Evolutionary conservation across 495 filamentous ascomycete species (phyloP).

Genomic region (Trichoderma orchidacearum): DNA sequence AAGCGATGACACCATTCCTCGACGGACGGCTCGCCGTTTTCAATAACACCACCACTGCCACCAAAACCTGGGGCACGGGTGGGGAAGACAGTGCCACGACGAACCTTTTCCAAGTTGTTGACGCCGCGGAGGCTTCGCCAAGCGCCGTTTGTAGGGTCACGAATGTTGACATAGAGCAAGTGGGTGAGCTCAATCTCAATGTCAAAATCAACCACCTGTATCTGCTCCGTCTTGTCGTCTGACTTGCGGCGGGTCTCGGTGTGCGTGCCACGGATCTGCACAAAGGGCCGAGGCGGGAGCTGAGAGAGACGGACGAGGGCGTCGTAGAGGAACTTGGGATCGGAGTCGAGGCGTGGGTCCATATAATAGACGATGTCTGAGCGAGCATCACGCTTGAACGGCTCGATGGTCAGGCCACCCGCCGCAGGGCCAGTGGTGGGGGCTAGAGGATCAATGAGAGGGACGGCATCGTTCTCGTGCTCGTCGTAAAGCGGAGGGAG

Average conservation of each 20-base stretch:
- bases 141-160: constrained; percentile 8
- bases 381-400: constrained; percentile 11
- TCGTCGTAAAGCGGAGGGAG: constrained; percentile 23
- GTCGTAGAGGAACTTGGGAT: constrained; percentile 25
- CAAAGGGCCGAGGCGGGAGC: constrained; percentile 29
- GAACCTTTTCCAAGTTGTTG: constrained; percentile 22
- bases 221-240: constrained; percentile 28
- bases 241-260: constrained; percentile 23
- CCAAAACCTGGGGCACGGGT: constrained; percentile 22
- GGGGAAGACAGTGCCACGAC: constrained; percentile 25
- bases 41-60: constrained; percentile 8
- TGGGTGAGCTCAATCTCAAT: constrained; percentile 35
- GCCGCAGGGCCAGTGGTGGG: neutral
- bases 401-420: constrained; percentile 3
- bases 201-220: constrained; percentile 35
- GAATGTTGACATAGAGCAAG: constrained; percentile 28
- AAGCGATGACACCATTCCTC: constrained; percentile 44
- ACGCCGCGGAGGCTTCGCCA: constrained; percentile 20
- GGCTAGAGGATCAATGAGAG: constrained; percentile 13
- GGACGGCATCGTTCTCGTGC: constrained; percentile 3
- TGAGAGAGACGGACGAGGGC: constrained; percentile 26
- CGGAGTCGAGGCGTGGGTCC: constrained; percentile 20
- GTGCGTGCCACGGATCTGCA: constrained; percentile 37
- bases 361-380: constrained; percentile 21
- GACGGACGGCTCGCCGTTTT: constrained; percentile 21